Evolutionary conservation across 208 protist species (phyloP), one percentile per base, ranked within the genome.

Genomic region (Porcisia deanei): DNA sequence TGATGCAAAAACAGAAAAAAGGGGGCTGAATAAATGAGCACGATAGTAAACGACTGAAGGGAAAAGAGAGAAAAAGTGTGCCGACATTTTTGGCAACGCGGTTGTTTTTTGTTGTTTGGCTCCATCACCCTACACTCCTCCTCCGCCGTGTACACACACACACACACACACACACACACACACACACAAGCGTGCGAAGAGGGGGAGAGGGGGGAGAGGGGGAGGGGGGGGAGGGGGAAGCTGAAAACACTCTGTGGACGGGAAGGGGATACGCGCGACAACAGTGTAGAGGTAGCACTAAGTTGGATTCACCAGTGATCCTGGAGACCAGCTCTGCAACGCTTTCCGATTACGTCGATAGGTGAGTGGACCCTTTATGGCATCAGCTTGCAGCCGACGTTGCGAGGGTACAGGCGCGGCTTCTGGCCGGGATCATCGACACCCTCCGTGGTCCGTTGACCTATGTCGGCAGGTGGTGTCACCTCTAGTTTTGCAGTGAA

Each of bases 361-460:
- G 3, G 12, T 49, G 22, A 67, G 41, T 22, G 0, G 47, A 45
- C 16, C 10, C 45, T 43, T 75, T 85, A 97, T 57, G 92, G 92
- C 89, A 97, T 97, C 61, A 97, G 76, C 83, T 97, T 97, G 80
- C 77, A 94, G 58, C 93, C 93, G 3, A 94, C 84, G 79, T 96
- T 97, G 14, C 93, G 73, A 22, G 93, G 93, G 60, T 92, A 95
- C 57, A 97, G 71, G 55, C 91, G 85, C 37, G 93, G 93, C 73
- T 90, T 89, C 87, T 97, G 93, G 20, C 93, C 93, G 25, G 93
- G 93, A 82, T 96, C 93, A 68, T 97, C 93, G 2, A 97, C 91
- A 1, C 93, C 93, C 81, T 97, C 90, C 30, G 93, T 80, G 0
- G 90, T 93, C 45, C 81, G 79, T 80, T 97, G 91, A 2, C 91